Evolutionary conservation across 1,284 basidiomycete species (phyloP), one percentile per base, ranked within the genome.

Genomic region (Fomitopsis betulina): DNA sequence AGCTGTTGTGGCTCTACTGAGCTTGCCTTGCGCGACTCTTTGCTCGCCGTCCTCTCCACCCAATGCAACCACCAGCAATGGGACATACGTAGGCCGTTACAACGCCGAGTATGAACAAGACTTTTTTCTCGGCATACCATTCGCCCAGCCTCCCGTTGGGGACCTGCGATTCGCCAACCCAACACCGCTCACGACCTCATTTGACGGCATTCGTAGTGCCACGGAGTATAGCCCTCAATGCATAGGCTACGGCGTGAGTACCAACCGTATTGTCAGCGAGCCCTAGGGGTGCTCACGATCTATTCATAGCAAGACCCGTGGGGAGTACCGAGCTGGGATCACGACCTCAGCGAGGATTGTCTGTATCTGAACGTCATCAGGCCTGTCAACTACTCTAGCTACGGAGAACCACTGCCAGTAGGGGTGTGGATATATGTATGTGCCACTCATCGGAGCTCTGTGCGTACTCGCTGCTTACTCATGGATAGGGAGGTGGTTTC

Each of bases 141-240:
- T 5, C 19, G 49, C 49, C 7, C 49, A 51, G n/a, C 49, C 49
- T n/a, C 49, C 49, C 19, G 4, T 51, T 10, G 49, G 49, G 19
- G 32, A 51, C n/a, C n/a, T 51, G 49, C 30, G 49, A 4, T 51
- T 51, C n/a, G 49, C 49, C n/a, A 35, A 51, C n/a, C 49, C 49
- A 8, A 32, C 21, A 5, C 23, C 49, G 25, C 32, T 51, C n/a
- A 37, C 19, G 3, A 51, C 32, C n/a, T 51, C 49, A 1, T 51
- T 51, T 32, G 13, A 23, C 49, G 49, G n/a, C n/a, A 35, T 13
- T 33, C 32, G 49, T 9, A 7, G 35, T 17, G 49, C 49, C 15
- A 51, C 49, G 13, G 13, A 12, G 19, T 51, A 51, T 19, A 51
- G 49, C 21, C 13, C 49, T n/a, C 30, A 51, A 17, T 51, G 49